Base-by-base conservation (phyloP, 805 yeast genomes). In the Hanseniaspora nectarophila region DNA sequence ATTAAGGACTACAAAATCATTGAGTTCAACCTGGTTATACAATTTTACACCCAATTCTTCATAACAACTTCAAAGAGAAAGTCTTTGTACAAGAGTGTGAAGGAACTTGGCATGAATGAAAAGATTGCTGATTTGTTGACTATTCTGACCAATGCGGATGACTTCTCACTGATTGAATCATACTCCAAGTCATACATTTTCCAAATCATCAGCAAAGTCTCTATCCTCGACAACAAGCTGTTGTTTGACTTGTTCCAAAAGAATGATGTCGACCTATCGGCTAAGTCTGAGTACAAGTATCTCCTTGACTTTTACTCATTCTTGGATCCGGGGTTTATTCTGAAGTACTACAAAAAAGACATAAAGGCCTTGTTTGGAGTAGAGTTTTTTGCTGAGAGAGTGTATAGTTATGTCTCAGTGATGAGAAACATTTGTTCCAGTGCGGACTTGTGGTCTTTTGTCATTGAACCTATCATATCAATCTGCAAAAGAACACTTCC, bases 101-200 rank as follows among this genome's bases (percentile, higher is more conserved):
- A 48, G 13, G 43, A 40, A 13, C 2, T 5, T 2, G 45, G 28
- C 2, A 23, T 48, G 35, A 15, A 13, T 9, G 26, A 10, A 1
- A 26, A 39, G 4, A 13, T 48, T 8, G 35, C 20, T n/a, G 45
- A 48, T 2, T 15, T 48, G 12, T 13, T 48, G 7, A 24, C 33
- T 5, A 48, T 48, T 12, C 33, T 48, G 34, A 13, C 52, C 2
- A 24, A 23, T 15, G 2, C 40, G 15, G 34, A 29, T 40, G 52
- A 48, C 2, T 48, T 48, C 23, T 49, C 53, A 5, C 32, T 49
- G 5, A 42, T 49, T 33, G 53, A 49, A 21, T 42, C 53, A 6
- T 49, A 49, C 23, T 40, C 53, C 8, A 49, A 49, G 29, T 42
- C 46, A 7, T 49, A 33, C 43, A 49, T 49, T 26, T 49, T 49